Evolutionary conservation across 768 basidiomycete genomes (phyloP).

Genomic region (Mycena albidolilacea): DNA sequence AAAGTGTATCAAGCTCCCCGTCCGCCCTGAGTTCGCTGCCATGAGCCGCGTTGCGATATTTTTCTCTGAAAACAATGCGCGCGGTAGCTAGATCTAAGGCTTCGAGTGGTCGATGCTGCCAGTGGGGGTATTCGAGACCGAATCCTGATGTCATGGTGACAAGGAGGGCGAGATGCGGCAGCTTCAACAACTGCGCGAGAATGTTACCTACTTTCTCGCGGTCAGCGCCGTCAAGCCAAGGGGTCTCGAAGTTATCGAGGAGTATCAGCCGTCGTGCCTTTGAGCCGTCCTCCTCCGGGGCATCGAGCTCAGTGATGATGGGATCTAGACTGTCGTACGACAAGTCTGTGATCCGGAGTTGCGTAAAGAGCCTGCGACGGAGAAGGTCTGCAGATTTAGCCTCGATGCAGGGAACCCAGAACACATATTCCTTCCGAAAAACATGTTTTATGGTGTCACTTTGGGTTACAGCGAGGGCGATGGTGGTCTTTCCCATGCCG

Average conservation of each 20-base stretch:
- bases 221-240: constrained; percentile 48
- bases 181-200: constrained; percentile 41
- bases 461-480: constrained; percentile 52
- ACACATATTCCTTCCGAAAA: constrained; percentile 44
- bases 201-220: constrained; percentile 43
- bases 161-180: constrained; percentile 49
- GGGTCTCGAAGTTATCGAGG: constrained; percentile 59
- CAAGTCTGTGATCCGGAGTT: constrained; percentile 42
- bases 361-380: constrained; percentile 44
- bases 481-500: constrained; percentile 58
- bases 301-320: constrained; percentile 43
- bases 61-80: constrained; percentile 40
- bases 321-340: constrained; percentile 41
- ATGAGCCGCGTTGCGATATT: constrained; percentile 39
- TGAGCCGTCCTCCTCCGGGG: constrained; percentile 27
- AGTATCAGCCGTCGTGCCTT: constrained; percentile 46
- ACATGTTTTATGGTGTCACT: constrained; percentile 39
- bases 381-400: constrained; percentile 46
- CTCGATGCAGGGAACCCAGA: constrained; percentile 54
- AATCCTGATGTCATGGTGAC: constrained; percentile 51
- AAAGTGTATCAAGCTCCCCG: constrained; percentile 30
- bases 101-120: constrained; percentile 38
- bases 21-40: not conserved
- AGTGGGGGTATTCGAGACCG: constrained; percentile 44
- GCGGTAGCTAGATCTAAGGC: constrained; percentile 41